These are phyloP conservation scores for Trichoderma gracile DNA, from an alignment of 2,329 filamentous ascomycete species.

Conservation along the genomic window DNA sequence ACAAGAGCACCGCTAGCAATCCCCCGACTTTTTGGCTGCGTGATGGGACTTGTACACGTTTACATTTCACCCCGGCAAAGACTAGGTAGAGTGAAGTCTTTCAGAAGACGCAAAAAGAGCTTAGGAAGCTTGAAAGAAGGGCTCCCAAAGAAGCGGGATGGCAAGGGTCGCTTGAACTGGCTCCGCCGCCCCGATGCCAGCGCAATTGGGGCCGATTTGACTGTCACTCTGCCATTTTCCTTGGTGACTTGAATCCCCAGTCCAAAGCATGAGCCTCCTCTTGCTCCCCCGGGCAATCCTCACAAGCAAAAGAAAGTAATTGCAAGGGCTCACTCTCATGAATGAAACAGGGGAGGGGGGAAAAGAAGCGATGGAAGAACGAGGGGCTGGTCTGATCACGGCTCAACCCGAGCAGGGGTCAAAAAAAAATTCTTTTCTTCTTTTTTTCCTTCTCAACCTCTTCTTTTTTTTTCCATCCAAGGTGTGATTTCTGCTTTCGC, in stretches of 20 bases:
- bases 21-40: not conserved
- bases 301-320: not conserved
- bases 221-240: too few species aligned
- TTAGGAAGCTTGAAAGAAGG: not conserved
- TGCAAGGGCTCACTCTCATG: not conserved
- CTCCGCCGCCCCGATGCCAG: conserved; percentile 2
- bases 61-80: too few species aligned
- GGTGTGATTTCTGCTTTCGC: not conserved
- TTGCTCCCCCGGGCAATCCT: not conserved
- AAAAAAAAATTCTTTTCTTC: conserved; percentile 4
- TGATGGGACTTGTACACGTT: too few species aligned
- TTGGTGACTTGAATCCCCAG: too few species aligned
- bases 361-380: not conserved
- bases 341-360: not conserved
- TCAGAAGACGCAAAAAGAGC: not conserved
- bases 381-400: conserved; percentile 8
- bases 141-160: conserved; percentile 5
- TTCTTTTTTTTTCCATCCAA: too few species aligned
- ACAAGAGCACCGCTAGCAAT: not conserved
- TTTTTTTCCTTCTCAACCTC: not conserved
- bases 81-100: not conserved
- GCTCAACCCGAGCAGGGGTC: conserved; percentile 11
- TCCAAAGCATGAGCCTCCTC: not conserved
- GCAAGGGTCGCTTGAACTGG: conserved; percentile 9
- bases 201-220: not conserved